Conservation (phyloP, 176 grass and related monocot species). For the Carex kokanica region DNA sequence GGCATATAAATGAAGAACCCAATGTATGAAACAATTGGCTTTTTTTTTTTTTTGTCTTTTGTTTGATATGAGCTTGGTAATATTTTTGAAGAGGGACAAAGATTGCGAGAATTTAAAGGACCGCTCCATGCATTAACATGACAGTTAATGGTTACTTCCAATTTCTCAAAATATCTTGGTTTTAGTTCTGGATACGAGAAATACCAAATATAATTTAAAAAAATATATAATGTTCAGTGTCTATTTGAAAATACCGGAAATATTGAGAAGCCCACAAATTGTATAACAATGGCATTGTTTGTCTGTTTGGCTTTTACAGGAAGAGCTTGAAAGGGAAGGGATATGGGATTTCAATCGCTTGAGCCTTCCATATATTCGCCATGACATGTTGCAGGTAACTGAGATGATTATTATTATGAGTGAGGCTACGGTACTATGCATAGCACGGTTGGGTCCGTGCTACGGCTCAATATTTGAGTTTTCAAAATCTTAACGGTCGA, state of each 20-base stretch:
- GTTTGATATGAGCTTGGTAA: not conserved
- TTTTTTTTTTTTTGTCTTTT: not conserved
- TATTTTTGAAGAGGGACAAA: not conserved
- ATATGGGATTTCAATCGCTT: constrained; percentile 98
- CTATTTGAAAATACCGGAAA: not conserved
- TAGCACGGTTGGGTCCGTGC: no score
- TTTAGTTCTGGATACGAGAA: not conserved
- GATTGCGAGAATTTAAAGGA: not conserved
- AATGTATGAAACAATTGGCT: not conserved
- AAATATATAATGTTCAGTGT: not conserved
- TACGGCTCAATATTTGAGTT: no score
- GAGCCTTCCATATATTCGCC: constrained; percentile 78
- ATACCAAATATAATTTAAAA: not conserved
- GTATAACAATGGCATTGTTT: constrained; percentile 1
- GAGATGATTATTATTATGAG: not conserved
- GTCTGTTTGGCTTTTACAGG: constrained; percentile 49
- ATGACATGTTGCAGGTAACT: constrained; percentile 69
- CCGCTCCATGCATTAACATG: not conserved
- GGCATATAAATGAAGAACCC: not conserved
- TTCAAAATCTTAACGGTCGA: no score
- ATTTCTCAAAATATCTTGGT: not conserved
- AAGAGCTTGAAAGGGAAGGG: constrained; percentile 87
- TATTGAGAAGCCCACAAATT: not conserved
- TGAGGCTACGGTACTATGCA: no score
- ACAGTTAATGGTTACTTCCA: constrained; percentile 1